Base-by-base conservation (phyloP, 345 rosid genomes). In the Citrus maxima region DNA sequence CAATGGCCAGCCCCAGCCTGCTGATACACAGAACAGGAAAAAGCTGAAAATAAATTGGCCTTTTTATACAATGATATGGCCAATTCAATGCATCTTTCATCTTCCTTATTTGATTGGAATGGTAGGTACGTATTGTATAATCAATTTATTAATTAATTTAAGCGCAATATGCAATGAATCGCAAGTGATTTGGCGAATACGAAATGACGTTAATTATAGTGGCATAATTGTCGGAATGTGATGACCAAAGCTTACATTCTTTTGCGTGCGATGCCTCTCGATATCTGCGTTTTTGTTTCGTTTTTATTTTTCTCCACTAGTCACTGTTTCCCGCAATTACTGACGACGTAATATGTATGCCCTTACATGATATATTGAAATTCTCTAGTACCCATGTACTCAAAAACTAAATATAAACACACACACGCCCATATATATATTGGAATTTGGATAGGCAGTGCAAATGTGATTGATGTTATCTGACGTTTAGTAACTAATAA, bases 221-320 rank as follows among this genome's bases (percentile, higher is more conserved):
- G 34, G 69, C 24, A 78, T 70, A 32, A 16, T 49, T 70, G 71
- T 78, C 80, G 76, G 51, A 78, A 78, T 70, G 63, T 70, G 62
- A 32, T 32, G 63, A 61, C 34, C 34, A 28, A 61, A 71, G 54
- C 80, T 28, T 24, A 54, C 75, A 37, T 70, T 42, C 49, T 70
- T 30, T 60, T 27, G 38, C 18, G 28, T 40, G 22, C 58, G 7
- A 16, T 54, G n/a, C 46, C 40, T n/a, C 60, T 78, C 51, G 60
- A 12, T 42, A 14, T 46, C 59, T 75, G 58, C 19, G 12, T 28
- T 6, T 28, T 1, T 18, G 21, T 28, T 6, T 28, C 0, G 2
- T n/a, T 38, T 38, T 69, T 59, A 58, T 58, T 27, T 27, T 68
- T 68, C 42, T 16, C 74, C 7, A 55, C 5, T 35, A 27, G 46